Evolutionary conservation across 2,329 filamentous ascomycete species (phyloP).

Genomic region (Verticillium alfalfae): DNA sequence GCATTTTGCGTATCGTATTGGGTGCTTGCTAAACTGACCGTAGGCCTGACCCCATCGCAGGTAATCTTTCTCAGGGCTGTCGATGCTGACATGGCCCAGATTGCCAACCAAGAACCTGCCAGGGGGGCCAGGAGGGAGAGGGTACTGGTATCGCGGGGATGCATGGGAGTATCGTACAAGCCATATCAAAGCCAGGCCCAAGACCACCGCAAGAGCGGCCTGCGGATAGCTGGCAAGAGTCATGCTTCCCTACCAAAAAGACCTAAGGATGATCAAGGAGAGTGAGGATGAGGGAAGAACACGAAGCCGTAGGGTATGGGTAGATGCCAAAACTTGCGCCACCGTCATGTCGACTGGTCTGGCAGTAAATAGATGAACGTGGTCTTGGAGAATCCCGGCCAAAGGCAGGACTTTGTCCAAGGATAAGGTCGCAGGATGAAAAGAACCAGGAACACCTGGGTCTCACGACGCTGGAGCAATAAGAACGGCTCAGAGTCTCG

Average conservation of each 20-base stretch:
- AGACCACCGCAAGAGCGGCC: neutral
- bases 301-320: neutral
- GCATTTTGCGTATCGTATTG: neutral
- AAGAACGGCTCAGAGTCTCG: neutral
- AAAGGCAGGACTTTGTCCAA: neutral
- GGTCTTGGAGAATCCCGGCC: neutral
- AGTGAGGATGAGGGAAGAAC: neutral
- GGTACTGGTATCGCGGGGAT: neutral
- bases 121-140: conserved; percentile 10
- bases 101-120: conserved; percentile 28
- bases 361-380: neutral
- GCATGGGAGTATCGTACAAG: neutral
- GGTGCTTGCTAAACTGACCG: conserved; percentile 38
- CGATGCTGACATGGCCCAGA: conserved; percentile 24
- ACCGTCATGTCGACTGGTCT: neutral
- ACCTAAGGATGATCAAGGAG: neutral
- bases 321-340: neutral
- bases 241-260: neutral
- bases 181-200: neutral
- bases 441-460: neutral
- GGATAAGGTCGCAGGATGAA: neutral
- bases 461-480: neutral
- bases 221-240: neutral
- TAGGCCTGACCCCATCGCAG: conserved; percentile 31
- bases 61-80: conserved; percentile 10